A percentile compares a stretch with the other conserved stretches of the same genome.
These are phyloP conservation scores for Pisolithus orientalis DNA, from an alignment of 768 basidiomycete genomes.

Conservation along the genomic window DNA sequence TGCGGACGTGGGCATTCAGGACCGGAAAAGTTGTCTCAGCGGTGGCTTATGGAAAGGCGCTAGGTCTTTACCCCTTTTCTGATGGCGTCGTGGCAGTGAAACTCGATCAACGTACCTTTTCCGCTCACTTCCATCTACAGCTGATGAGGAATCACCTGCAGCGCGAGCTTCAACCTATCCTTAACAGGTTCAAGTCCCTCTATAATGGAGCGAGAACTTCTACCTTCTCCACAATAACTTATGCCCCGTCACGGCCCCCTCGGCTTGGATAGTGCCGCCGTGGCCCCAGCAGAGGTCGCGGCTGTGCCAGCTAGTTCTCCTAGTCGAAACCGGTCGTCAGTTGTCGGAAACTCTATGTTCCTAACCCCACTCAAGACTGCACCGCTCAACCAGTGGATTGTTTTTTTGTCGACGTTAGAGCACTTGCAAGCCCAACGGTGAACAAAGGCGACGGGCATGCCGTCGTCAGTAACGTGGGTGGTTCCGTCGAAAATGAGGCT, in stretches of 20 bases:
- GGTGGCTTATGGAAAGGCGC: conserved; percentile 94
- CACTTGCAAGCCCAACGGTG: conserved; percentile 17
- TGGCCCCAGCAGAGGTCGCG: neutral
- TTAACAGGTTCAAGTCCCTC: conserved; percentile 20
- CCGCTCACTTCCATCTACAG: conserved; percentile 21
- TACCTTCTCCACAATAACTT: neutral
- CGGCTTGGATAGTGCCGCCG: conserved; percentile 9
- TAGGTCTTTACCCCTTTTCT: conserved; percentile 39
- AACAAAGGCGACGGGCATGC: conserved; percentile 22
- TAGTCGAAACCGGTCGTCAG: too few species aligned
- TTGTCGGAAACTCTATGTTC: neutral
- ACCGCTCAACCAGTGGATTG: conserved; percentile 24
- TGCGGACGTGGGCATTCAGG: conserved; percentile 76
- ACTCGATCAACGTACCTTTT: neutral
- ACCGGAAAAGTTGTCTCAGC: conserved; percentile 78
- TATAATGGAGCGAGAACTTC: conserved; percentile 15
- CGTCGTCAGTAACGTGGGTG: neutral
- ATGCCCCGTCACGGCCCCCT: conserved; percentile 15
- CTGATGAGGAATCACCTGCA: neutral
- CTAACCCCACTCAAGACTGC: conserved; percentile 20
- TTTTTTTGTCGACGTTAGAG: neutral
- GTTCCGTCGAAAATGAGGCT: conserved; percentile 1
- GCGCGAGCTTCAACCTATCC: neutral
- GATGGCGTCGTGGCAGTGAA: neutral
- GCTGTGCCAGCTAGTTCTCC: too few species aligned